These are phyloP conservation scores for Trametes elegans DNA, from an alignment of 768 basidiomycete species.

Conservation along the genomic window DNA sequence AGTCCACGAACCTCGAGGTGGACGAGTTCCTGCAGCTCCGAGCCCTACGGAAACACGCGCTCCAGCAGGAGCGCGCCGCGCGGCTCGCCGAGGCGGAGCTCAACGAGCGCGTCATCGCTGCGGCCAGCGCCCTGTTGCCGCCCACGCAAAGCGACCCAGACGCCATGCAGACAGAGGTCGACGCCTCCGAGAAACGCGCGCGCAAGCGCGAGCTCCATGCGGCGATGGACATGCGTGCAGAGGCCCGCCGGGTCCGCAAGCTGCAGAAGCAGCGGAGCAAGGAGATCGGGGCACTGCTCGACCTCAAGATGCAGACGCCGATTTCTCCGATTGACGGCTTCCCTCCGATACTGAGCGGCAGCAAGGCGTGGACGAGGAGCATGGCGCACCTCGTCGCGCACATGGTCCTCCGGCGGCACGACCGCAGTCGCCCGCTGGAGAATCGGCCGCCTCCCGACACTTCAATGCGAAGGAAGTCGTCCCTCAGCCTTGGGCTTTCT, in stretches of 20 bases:
- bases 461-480: constrained; percentile 29
- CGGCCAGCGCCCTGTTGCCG: constrained; percentile 35
- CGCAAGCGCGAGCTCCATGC: constrained; percentile 32
- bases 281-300: constrained; percentile 55
- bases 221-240: constrained; percentile 39
- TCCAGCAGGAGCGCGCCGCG: constrained; percentile 24
- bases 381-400: constrained; percentile 45
- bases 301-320: constrained; percentile 47
- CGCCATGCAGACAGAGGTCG: constrained; percentile 37
- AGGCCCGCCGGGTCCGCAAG: constrained; percentile 45
- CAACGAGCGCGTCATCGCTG: constrained; percentile 29
- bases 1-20: constrained; percentile 17
- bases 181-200: constrained; percentile 23
- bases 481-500: constrained; percentile 27
- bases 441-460: constrained; percentile 30
- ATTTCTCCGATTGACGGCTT: constrained; percentile 15
- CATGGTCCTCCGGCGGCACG: constrained; percentile 45
- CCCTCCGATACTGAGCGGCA: constrained; percentile 12
- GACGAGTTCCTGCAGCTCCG: constrained; percentile 26
- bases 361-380: constrained; percentile 26
- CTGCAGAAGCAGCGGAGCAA: constrained; percentile 52
- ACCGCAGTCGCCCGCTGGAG: constrained; percentile 37
- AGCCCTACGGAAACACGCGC: constrained; percentile 18
- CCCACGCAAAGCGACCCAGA: constrained; percentile 23
- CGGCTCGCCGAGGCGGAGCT: constrained; percentile 26